phyloP scores from a whole-genome alignment of 176 grass and related monocot genomes.

The Carex kokanica region DNA sequence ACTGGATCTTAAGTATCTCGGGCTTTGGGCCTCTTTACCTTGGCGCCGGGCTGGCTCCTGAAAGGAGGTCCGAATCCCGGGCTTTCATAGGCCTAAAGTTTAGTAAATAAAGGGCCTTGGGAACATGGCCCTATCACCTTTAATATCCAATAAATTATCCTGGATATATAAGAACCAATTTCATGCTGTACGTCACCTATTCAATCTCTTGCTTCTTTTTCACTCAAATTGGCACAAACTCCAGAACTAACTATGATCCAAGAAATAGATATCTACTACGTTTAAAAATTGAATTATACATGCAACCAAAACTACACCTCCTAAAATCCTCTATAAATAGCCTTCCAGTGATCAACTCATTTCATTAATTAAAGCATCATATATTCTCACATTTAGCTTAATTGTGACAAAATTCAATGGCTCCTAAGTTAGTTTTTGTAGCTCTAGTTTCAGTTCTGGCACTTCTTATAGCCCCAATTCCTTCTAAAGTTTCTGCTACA shows the following conservation, averaged over 20 bases:
- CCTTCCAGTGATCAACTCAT: neutral
- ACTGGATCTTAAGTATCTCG: too few species aligned
- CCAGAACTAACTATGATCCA: neutral
- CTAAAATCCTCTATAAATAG: slow-evolving; percentile 9
- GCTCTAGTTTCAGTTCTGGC: neutral
- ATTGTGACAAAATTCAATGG: neutral
- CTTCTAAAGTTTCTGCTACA: neutral
- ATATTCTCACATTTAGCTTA: neutral
- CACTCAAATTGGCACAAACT: slow-evolving; percentile 7
- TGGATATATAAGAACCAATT: neutral
- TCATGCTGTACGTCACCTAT: neutral
- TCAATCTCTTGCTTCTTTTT: neutral
- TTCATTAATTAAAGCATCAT: neutral
- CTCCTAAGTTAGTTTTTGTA: slow-evolving; percentile 7
- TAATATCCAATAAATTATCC: neutral
- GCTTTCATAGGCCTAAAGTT: too few species aligned
- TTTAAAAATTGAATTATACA: neutral
- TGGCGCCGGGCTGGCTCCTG: too few species aligned
- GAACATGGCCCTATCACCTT: too few species aligned
- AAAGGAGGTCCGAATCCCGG: too few species aligned
- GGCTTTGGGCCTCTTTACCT: too few species aligned
- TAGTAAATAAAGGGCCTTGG: too few species aligned
- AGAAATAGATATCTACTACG: neutral
- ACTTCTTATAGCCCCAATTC: neutral
- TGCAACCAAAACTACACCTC: neutral